A percentile compares a stretch with the other conserved stretches of the same genome.
These are phyloP conservation scores for Wickerhamomyces xylosicus DNA, from an alignment of 805 yeast genomes.

Conservation along the genomic window DNA sequence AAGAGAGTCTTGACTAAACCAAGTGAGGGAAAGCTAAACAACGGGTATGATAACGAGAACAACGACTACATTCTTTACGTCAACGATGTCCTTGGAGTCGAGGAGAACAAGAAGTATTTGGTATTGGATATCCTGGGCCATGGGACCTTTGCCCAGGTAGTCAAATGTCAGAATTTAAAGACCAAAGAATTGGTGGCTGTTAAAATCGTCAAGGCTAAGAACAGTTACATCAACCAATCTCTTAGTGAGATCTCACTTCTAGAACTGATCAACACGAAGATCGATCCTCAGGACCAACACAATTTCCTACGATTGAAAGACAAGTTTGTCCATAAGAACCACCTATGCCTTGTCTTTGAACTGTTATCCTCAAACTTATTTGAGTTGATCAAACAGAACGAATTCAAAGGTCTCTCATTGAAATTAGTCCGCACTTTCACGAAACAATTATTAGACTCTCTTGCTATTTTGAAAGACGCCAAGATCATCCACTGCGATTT, in stretches of 20 bases:
- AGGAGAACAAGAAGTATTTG: slow-evolving; percentile 76
- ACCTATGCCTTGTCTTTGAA: slow-evolving; percentile 88
- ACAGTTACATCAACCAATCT: slow-evolving; percentile 86
- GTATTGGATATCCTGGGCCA: slow-evolving; percentile 89
- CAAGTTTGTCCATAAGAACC: slow-evolving; percentile 86
- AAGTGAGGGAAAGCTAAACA: slow-evolving; percentile 66
- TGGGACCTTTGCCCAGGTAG: slow-evolving; percentile 98
- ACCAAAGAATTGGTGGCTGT: slow-evolving; percentile 83
- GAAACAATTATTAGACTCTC: slow-evolving; percentile 70
- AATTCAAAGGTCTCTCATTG: slow-evolving; percentile 81
- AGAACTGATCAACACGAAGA: slow-evolving; percentile 66
- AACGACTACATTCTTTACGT: slow-evolving; percentile 89
- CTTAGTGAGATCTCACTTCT: slow-evolving; percentile 81
- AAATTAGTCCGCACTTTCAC: slow-evolving; percentile 71
- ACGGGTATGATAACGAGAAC: slow-evolving; percentile 81
- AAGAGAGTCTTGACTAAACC: slow-evolving; percentile 90
- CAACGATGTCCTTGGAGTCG: slow-evolving; percentile 83
- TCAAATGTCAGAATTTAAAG: slow-evolving; percentile 69
- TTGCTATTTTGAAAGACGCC: slow-evolving; percentile 70
- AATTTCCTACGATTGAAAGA: slow-evolving; percentile 74
- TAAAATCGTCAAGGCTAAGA: slow-evolving; percentile 85
- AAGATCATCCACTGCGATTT: slow-evolving; percentile 92
- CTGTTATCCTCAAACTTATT: slow-evolving; percentile 78
- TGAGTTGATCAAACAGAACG: slow-evolving; percentile 86
- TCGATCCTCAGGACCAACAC: slow-evolving; percentile 62